These are phyloP conservation scores for Diaporthe sp. DNA, from an alignment of 2,329 filamentous ascomycete genomes.

Conservation along the genomic window DNA sequence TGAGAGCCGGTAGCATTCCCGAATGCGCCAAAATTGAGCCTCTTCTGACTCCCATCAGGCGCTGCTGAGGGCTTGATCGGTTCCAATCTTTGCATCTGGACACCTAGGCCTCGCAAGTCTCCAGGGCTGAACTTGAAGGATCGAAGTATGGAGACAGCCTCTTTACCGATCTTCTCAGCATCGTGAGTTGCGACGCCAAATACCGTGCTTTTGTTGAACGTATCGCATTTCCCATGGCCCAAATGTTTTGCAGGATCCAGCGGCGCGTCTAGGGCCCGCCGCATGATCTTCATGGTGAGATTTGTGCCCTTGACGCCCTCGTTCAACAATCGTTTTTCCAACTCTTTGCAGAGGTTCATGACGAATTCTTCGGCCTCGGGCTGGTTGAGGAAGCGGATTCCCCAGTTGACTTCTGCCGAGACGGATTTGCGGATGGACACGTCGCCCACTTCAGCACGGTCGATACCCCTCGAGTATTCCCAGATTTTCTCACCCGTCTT, in stretches of 20 bases:
- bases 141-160: constrained; percentile 86
- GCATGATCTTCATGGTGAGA: constrained; percentile 95
- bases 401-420: constrained; percentile 98
- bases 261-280: constrained; percentile 86
- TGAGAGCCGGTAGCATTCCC: constrained; percentile 50
- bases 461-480: constrained; percentile 92
- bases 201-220: constrained; percentile 87
- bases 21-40: constrained; percentile 78
- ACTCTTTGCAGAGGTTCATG: constrained; percentile 84
- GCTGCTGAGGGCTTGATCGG: constrained; percentile 73
- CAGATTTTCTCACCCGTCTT: constrained; percentile 94
- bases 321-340: constrained; percentile 83
- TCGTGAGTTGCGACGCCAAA: constrained; percentile 89
- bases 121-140: constrained; percentile 88
- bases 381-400: constrained; percentile 92
- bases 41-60: constrained; percentile 83
- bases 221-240: constrained; percentile 95
- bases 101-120: constrained; percentile 90
- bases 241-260: constrained; percentile 93
- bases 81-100: constrained; percentile 95
- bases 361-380: constrained; percentile 96
- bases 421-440: constrained; percentile 92
- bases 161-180: constrained; percentile 78
- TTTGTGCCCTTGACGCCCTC: constrained; percentile 90
- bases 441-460: constrained; percentile 86